These are phyloP conservation scores for Stagonosporopsis rhizophila DNA, from an alignment of 2,329 filamentous ascomycete species.

Conservation along the genomic window DNA sequence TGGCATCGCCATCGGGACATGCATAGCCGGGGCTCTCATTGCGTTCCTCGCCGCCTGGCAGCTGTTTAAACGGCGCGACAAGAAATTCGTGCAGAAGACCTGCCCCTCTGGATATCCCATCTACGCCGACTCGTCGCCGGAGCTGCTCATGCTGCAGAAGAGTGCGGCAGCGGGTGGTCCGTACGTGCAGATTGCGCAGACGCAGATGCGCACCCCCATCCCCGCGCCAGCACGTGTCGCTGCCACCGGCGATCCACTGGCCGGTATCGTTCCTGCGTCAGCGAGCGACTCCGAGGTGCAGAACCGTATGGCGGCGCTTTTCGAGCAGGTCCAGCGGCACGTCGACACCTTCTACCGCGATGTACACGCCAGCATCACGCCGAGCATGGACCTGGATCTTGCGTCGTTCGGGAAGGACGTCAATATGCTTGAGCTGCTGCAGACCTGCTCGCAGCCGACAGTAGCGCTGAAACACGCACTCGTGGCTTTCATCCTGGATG, in stretches of 20 bases:
- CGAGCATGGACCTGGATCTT: conserved; percentile 43
- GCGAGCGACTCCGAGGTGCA: conserved; percentile 34
- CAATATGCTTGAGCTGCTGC: conserved; percentile 36
- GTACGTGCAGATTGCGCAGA: conserved; percentile 41
- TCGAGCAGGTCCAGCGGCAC: conserved; percentile 37
- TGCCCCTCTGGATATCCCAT: conserved; percentile 18
- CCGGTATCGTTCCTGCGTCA: conserved; percentile 32
- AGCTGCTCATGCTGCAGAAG: conserved; percentile 36
- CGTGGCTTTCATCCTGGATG: conserved; percentile 32
- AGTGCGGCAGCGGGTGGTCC: conserved; percentile 21
- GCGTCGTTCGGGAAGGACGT: conserved; percentile 33
- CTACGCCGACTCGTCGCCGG: conserved; percentile 33
- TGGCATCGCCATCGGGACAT: conserved; percentile 16
- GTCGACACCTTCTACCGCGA: conserved; percentile 46
- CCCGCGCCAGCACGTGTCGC: conserved; percentile 5
- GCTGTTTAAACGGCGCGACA: conserved; percentile 38
- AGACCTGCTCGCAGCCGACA: conserved; percentile 34
- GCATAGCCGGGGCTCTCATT: conserved; percentile 36
- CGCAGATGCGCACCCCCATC: conserved; percentile 19
- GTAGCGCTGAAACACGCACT: conserved; percentile 43
- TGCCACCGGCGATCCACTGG: conserved; percentile 22
- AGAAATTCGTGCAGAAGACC: conserved; percentile 12
- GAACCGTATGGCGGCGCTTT: conserved; percentile 31
- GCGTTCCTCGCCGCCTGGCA: conserved; percentile 40
- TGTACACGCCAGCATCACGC: conserved; percentile 43